Evolutionary conservation across 257 asterid species (phyloP).

Genomic region (Salvia hispanica): DNA sequence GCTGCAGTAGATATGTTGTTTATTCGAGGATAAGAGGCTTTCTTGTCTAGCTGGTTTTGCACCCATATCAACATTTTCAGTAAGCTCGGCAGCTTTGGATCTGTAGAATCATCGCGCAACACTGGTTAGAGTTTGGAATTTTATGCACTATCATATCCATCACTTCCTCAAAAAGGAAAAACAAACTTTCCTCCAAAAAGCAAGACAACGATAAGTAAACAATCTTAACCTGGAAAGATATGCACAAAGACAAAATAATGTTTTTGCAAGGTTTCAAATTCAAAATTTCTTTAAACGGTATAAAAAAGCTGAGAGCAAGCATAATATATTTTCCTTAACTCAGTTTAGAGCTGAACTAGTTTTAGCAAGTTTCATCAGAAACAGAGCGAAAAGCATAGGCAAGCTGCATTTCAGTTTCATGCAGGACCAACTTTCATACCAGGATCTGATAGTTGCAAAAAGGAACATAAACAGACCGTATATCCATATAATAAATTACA

Average conservation of each 20-base stretch:
- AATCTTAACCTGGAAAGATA: neutral
- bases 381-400: neutral
- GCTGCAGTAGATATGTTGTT: constrained; percentile 62
- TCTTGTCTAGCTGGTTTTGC: constrained; percentile 78
- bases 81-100: constrained; percentile 88
- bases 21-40: constrained; percentile 77
- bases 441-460: constrained; percentile 6
- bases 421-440: neutral
- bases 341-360: neutral
- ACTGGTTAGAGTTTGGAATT: neutral
- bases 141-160: neutral
- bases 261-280: neutral
- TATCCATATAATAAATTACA: neutral
- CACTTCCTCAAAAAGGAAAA: neutral
- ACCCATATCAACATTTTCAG: constrained; percentile 80
- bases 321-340: neutral
- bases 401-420: neutral
- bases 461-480: neutral
- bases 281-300: neutral
- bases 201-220: neutral
- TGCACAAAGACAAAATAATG: neutral
- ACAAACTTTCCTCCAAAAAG: neutral
- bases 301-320: neutral
- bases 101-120: constrained; percentile 40
- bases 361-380: neutral